A percentile compares a stretch with the other conserved stretches of the same genome.
Evolutionary conservation across 2,329 filamentous ascomycete genomes (phyloP).

Genomic region (Aureobasidium uvarum): DNA sequence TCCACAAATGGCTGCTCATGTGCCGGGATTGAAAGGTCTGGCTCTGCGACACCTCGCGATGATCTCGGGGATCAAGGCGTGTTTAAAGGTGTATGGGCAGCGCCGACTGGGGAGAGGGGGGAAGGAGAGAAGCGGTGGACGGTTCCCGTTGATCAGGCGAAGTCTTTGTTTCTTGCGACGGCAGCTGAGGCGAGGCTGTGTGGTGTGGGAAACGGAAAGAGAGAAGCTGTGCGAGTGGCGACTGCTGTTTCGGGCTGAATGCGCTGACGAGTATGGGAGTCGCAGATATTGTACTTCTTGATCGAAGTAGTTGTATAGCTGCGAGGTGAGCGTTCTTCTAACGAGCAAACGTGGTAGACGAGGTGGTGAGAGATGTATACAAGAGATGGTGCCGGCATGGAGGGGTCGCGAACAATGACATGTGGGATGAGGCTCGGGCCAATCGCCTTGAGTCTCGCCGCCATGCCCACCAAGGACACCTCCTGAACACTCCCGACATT

Average conservation of each 20-base stretch:
- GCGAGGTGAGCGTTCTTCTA: not conserved
- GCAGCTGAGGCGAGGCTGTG: not conserved
- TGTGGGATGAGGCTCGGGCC: constrained; percentile 16
- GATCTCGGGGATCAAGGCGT: constrained; percentile 84
- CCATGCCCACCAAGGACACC: not conserved
- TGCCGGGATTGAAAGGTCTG: constrained; percentile 50
- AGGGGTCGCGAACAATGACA: constrained; percentile 25
- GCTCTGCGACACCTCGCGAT: constrained; percentile 76
- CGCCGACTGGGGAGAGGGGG: constrained; percentile 43
- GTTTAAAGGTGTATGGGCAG: constrained; percentile 72
- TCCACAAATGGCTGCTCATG: constrained; percentile 98
- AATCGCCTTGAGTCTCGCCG: constrained; percentile 9
- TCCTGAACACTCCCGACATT: constrained; percentile 13
- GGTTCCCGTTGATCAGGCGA: not conserved
- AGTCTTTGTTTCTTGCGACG: not conserved
- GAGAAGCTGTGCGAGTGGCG: constrained; percentile 16
- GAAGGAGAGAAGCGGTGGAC: not conserved
- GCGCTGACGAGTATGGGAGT: not conserved
- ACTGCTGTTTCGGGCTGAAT: constrained; percentile 4
- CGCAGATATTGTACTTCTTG: not conserved
- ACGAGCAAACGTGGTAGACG: not conserved
- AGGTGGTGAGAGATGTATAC: not conserved
- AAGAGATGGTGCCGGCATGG: not conserved
- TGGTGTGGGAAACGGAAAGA: not conserved
- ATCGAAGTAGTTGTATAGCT: not conserved